phyloP scores from a whole-genome alignment of 2,329 filamentous ascomycete species.

The Nectriaceae sp. region DNA sequence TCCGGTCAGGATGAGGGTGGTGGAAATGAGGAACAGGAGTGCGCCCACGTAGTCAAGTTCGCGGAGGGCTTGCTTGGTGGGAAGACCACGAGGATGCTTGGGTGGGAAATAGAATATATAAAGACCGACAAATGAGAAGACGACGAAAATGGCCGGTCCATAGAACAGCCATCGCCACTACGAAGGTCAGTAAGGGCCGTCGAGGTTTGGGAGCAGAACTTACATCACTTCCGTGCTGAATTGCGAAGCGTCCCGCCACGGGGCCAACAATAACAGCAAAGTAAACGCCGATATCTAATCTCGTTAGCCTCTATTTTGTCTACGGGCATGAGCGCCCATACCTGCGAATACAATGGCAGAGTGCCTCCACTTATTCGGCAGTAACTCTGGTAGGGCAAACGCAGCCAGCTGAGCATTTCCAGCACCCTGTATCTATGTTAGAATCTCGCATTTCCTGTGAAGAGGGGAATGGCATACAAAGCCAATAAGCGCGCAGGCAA shows the following conservation, averaged over 20 bases:
- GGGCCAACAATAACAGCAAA: slow-evolving; percentile 48
- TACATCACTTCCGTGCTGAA: slow-evolving; percentile 31
- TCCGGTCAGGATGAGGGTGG: slow-evolving; percentile 39
- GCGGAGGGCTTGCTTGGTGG: slow-evolving; percentile 34
- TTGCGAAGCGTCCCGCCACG: slow-evolving; percentile 45
- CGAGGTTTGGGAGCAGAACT: neutral
- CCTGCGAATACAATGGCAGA: slow-evolving; percentile 43
- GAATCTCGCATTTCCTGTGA: neutral
- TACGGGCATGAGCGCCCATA: neutral
- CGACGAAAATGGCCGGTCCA: slow-evolving; percentile 42
- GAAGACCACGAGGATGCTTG: slow-evolving; percentile 34
- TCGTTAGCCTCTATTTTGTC: neutral
- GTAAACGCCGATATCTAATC: slow-evolving; percentile 39
- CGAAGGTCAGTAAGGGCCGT: neutral
- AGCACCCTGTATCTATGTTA: slow-evolving; percentile 28
- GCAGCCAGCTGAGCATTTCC: slow-evolving; percentile 47
- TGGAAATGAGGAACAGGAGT: slow-evolving; percentile 37
- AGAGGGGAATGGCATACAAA: slow-evolving; percentile 27
- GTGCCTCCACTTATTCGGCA: slow-evolving; percentile 51
- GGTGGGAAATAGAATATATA: slow-evolving; percentile 38
- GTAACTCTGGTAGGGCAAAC: slow-evolving; percentile 47
- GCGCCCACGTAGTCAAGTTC: slow-evolving; percentile 42
- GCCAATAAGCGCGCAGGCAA: slow-evolving; percentile 42
- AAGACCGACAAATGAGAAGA: slow-evolving; percentile 46
- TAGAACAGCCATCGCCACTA: slow-evolving; percentile 50